These are phyloP conservation scores for Psidium guajava DNA, from an alignment of 345 rosid species.

Conservation along the genomic window DNA sequence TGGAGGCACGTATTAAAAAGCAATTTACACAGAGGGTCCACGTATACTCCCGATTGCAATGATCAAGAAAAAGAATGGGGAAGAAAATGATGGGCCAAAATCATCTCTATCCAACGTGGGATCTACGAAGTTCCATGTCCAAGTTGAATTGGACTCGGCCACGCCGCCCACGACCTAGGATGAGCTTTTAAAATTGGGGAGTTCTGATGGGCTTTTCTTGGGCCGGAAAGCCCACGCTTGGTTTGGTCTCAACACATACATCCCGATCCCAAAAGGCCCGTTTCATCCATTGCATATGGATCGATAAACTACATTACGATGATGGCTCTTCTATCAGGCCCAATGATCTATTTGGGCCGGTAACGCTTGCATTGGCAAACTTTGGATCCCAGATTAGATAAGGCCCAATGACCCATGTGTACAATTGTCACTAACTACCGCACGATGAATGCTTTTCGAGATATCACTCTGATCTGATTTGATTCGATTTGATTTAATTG, in stretches of 20 bases:
- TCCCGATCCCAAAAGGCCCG: neutral
- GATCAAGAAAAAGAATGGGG: too few species aligned
- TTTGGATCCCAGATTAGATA: too few species aligned
- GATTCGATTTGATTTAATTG: too few species aligned
- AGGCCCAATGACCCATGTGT: too few species aligned
- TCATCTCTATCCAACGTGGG: neutral
- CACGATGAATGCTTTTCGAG: too few species aligned
- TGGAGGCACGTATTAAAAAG: too few species aligned
- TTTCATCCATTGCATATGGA: neutral
- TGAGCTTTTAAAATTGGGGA: neutral
- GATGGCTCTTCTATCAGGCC: neutral
- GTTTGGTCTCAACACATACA: neutral
- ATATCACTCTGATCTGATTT: too few species aligned
- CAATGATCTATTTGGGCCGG: neutral
- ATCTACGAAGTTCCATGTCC: neutral
- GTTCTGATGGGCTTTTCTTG: neutral
- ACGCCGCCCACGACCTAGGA: neutral
- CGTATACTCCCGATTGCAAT: too few species aligned
- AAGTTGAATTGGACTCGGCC: neutral
- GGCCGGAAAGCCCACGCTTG: neutral
- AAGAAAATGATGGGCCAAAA: too few species aligned
- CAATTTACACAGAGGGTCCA: too few species aligned
- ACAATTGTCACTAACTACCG: too few species aligned
- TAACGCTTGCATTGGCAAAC: too few species aligned
- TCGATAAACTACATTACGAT: neutral